phyloP scores from a whole-genome alignment of 2,329 filamentous ascomycete genomes.

The Cladophialophora exuberans region DNA sequence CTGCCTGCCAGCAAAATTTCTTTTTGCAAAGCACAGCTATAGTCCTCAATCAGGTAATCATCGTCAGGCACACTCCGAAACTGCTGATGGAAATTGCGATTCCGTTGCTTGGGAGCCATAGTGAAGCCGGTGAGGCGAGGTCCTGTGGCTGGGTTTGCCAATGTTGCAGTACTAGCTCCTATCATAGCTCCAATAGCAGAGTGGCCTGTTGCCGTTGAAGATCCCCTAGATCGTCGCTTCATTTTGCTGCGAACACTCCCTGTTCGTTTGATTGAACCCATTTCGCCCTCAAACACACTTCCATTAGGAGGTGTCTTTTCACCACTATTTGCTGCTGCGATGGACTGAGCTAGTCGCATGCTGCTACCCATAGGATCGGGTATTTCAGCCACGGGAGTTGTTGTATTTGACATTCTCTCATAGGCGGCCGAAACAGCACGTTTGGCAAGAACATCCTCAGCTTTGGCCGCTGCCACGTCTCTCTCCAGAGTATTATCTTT shows the following conservation, averaged over 20 bases:
- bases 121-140: slow-evolving; percentile 92
- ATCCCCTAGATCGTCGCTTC: slow-evolving; percentile 75
- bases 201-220: slow-evolving; percentile 69
- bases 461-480: slow-evolving; percentile 59
- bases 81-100: slow-evolving; percentile 88
- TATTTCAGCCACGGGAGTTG: slow-evolving; percentile 41
- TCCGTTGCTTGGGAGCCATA: slow-evolving; percentile 92
- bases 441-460: slow-evolving; percentile 62
- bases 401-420: slow-evolving; percentile 48
- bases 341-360: slow-evolving; percentile 33
- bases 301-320: slow-evolving; percentile 65
- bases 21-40: slow-evolving; percentile 92
- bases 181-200: slow-evolving; percentile 73
- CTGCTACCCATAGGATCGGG: slow-evolving; percentile 40
- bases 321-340: slow-evolving; percentile 51
- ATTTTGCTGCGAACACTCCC: slow-evolving; percentile 70
- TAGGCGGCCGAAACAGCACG: slow-evolving; percentile 66
- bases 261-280: slow-evolving; percentile 60
- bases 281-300: slow-evolving; percentile 67
- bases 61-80: slow-evolving; percentile 98
- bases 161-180: slow-evolving; percentile 68
- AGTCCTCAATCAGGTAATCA: slow-evolving; percentile 97
- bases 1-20: slow-evolving; percentile 94
- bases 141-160: slow-evolving; percentile 65
- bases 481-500: slow-evolving; percentile 43